Percentiles rank a stretch among this genome's conserved stretches.
These are phyloP conservation scores for Cercospora zeae-maydis DNA, from an alignment of 2,329 filamentous ascomycete species.

Conservation along the genomic window DNA sequence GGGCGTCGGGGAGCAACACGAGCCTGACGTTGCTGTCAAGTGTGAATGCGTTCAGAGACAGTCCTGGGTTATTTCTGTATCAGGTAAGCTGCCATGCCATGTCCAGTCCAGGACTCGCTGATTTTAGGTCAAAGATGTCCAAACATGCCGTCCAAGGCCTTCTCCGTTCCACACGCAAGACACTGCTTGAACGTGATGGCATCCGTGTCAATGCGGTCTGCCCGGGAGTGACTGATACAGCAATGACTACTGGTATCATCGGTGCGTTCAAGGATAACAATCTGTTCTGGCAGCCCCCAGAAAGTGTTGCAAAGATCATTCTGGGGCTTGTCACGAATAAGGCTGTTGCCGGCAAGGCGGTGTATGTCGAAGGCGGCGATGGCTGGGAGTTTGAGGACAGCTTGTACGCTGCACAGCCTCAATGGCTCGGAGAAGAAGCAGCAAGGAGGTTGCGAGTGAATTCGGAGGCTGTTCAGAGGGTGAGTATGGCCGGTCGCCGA, in stretches of 20 bases:
- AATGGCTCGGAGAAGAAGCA: constrained; percentile 43
- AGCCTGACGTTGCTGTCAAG: constrained; percentile 46
- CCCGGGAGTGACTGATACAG: constrained; percentile 44
- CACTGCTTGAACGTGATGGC: constrained; percentile 25
- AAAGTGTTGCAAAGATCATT: constrained; percentile 26
- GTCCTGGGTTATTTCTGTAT: constrained; percentile 48
- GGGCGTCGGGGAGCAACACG: constrained; percentile 35
- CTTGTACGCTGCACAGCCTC: constrained; percentile 40
- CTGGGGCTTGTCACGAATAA: constrained; percentile 33
- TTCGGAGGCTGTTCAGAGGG: constrained; percentile 24
- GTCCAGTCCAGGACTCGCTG: neutral
- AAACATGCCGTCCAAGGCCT: constrained; percentile 31
- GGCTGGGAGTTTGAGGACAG: constrained; percentile 47
- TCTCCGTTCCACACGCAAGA: constrained; percentile 27
- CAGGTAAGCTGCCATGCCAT: constrained; percentile 12
- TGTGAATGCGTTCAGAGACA: constrained; percentile 49
- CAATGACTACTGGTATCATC: constrained; percentile 30
- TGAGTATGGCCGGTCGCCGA: neutral
- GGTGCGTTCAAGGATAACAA: constrained; percentile 19
- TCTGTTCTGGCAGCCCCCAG: constrained; percentile 23
- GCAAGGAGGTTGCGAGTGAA: constrained; percentile 27
- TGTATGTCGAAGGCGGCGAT: constrained; percentile 45
- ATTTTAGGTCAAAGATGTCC: constrained; percentile 15
- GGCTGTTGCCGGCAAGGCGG: constrained; percentile 41
- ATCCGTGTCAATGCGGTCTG: constrained; percentile 43